Evolutionary conservation across 495 filamentous ascomycete genomes (phyloP).

Genomic region (Massariosphaeria phaeospora): DNA sequence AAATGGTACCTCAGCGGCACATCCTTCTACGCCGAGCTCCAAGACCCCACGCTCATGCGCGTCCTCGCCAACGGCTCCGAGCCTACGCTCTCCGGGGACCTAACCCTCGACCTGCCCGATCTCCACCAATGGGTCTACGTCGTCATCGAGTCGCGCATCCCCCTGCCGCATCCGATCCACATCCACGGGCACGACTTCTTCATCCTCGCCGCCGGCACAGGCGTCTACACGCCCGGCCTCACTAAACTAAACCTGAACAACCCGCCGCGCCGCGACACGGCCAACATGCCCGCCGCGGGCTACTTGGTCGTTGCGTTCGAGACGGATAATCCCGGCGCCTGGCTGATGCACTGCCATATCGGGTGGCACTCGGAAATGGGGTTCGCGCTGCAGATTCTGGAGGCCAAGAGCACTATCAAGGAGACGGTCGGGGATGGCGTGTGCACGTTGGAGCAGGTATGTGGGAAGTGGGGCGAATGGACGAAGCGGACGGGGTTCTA

Average conservation of each 20-base stretch:
- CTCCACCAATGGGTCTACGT: constrained; percentile 39
- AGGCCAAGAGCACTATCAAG: constrained; percentile 31
- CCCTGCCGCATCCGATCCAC: constrained; percentile 36
- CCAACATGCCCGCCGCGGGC: constrained; percentile 32
- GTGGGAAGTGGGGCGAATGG: constrained; percentile 17
- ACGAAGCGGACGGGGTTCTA: neutral
- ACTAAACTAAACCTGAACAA: constrained; percentile 34
- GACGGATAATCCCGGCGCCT: constrained; percentile 38
- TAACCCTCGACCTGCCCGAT: constrained; percentile 37
- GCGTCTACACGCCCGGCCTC: constrained; percentile 12
- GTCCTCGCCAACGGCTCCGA: constrained; percentile 33
- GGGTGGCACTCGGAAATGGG: constrained; percentile 37
- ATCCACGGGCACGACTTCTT: constrained; percentile 41
- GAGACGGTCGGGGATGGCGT: constrained; percentile 7
- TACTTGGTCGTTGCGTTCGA: constrained; percentile 36
- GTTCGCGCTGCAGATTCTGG: constrained; percentile 41
- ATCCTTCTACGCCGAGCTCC: constrained; percentile 36
- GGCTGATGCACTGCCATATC: constrained; percentile 41
- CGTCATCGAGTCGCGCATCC: constrained; percentile 34
- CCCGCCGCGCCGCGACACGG: constrained; percentile 36
- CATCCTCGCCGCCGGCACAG: constrained; percentile 33
- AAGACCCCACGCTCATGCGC: constrained; percentile 35
- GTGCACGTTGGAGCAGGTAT: constrained; percentile 6
- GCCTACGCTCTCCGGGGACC: constrained; percentile 32
- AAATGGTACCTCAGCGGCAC: constrained; percentile 39